phyloP scores from a whole-genome alignment of 192 early-diverging fungal genomes.

The Entomortierella parvispora region DNA sequence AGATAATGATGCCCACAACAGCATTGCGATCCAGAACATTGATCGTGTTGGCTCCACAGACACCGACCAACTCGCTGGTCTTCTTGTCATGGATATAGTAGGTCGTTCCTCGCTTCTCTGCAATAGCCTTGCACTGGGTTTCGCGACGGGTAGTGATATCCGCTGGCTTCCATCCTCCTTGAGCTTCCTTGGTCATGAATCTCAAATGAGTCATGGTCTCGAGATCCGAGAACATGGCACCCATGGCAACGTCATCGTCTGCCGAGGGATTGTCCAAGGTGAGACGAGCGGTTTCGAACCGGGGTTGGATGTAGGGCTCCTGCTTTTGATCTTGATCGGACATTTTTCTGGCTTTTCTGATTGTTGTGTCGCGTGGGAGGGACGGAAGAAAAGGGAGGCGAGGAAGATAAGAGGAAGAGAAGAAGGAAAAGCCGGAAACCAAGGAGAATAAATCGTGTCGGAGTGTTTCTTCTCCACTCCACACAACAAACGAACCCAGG shows the following conservation, averaged over 20 bases:
- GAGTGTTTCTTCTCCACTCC: too few species aligned
- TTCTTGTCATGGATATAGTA: constrained; percentile 40
- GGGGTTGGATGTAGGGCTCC: constrained; percentile 2
- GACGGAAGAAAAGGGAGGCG: neutral
- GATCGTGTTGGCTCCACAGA: constrained; percentile 33
- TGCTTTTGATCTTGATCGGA: neutral
- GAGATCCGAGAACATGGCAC: constrained; percentile 42
- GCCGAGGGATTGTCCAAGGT: constrained; percentile 20
- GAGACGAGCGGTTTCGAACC: constrained; percentile 24
- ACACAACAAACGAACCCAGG: too few species aligned
- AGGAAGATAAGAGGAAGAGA: neutral
- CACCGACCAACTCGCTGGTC: constrained; percentile 31
- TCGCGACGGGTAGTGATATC: constrained; percentile 36
- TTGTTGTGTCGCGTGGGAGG: neutral
- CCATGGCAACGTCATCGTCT: constrained; percentile 31
- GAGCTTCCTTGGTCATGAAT: constrained; percentile 34
- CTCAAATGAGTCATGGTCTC: constrained; percentile 29
- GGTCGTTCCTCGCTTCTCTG: constrained; percentile 8
- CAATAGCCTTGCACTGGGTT: constrained; percentile 13
- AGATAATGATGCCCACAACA: constrained; percentile 39
- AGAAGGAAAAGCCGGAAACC: neutral
- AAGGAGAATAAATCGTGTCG: neutral
- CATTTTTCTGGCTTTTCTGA: neutral
- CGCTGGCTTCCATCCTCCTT: constrained; percentile 33
- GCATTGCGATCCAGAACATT: constrained; percentile 21